These are phyloP conservation scores for Lolium rigidum DNA, from an alignment of 176 grass and related monocot genomes.

Conservation along the genomic window DNA sequence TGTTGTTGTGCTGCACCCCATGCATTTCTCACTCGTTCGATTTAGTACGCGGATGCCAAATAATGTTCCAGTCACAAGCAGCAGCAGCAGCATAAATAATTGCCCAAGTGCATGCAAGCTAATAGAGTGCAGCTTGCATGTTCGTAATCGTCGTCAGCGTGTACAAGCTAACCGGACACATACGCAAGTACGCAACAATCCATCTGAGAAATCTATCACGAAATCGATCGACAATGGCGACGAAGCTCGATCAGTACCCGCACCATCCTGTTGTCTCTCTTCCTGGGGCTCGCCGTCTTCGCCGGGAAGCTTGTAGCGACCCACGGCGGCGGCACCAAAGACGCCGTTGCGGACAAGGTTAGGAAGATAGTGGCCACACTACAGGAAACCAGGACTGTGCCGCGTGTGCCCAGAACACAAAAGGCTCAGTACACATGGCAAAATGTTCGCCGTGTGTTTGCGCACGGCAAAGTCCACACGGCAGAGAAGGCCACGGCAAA, in stretches of 20 bases:
- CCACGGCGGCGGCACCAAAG: background rate
- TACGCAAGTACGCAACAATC: background rate
- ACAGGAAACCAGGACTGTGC: too few species aligned
- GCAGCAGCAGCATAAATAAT: background rate
- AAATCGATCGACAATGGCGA: background rate
- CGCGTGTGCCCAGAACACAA: too few species aligned
- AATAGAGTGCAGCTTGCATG: too few species aligned
- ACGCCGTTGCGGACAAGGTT: slow-evolving; percentile 4
- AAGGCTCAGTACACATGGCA: too few species aligned
- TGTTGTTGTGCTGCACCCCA: background rate
- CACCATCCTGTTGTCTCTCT: background rate
- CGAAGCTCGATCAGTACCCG: background rate
- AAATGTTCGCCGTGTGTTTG: too few species aligned
- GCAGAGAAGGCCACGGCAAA: too few species aligned
- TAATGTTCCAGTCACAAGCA: background rate
- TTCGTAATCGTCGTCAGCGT: background rate
- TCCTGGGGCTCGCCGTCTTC: background rate
- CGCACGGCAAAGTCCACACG: too few species aligned
- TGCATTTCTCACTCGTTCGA: background rate
- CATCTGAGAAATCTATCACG: background rate
- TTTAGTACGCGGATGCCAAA: background rate
- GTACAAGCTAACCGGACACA: background rate
- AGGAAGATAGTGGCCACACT: too few species aligned
- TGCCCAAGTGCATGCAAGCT: background rate
- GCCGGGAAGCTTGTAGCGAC: background rate